Evolutionary conservation across 345 rosid genomes (phyloP).

Genomic region (Abelmoschus esculentus): DNA sequence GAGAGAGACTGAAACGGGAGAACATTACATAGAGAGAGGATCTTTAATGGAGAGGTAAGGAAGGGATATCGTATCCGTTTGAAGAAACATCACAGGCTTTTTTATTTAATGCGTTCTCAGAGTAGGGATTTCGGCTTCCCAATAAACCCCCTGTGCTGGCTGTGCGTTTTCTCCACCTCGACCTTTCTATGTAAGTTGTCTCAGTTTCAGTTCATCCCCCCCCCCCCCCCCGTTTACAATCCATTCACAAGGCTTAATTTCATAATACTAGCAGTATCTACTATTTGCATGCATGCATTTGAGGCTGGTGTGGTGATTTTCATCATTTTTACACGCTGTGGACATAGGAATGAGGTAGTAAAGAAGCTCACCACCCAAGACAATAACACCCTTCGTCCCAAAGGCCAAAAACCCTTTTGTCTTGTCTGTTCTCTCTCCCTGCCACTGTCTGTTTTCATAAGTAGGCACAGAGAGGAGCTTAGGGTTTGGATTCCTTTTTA

Average conservation of each 20-base stretch:
- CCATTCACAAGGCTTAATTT: no score
- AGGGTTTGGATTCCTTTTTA: not conserved
- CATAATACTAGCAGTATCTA: not conserved
- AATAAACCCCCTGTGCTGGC: conserved; percentile 19
- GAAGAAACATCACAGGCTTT: conserved; percentile 14
- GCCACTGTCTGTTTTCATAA: not conserved
- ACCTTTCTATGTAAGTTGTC: no score
- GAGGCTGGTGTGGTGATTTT: not conserved
- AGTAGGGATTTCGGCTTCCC: conserved; percentile 82
- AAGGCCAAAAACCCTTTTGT: not conserved
- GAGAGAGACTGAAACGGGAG: conserved; percentile 9
- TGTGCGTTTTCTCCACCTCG: not conserved
- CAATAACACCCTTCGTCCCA: no score
- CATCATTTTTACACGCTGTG: conserved; percentile 4
- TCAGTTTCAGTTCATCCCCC: not conserved
- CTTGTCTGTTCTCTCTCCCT: not conserved
- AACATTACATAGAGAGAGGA: conserved; percentile 21
- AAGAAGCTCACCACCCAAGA: conserved; percentile 12
- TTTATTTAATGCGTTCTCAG: conserved; percentile 50
- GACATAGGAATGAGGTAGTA: not conserved
- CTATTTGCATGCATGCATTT: not conserved
- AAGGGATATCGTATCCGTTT: not conserved
- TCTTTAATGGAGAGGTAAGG: conserved; percentile 22
- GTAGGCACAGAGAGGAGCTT: not conserved
- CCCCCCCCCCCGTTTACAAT: no score